These are phyloP conservation scores for Lenwebbia sp. DNA, from an alignment of 345 rosid species.

Conservation along the genomic window DNA sequence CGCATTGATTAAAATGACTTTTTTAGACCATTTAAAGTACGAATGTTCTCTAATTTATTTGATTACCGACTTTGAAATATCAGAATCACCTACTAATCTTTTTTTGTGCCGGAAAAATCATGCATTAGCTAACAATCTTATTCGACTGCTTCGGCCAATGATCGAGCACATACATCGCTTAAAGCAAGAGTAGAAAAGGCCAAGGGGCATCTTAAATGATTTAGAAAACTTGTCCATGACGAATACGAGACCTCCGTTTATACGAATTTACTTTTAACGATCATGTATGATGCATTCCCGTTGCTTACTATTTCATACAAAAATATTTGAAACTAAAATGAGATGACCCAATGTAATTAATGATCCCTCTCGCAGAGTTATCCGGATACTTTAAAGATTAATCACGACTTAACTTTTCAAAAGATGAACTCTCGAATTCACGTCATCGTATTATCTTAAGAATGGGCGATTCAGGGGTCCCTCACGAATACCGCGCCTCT, in stretches of 20 bases:
- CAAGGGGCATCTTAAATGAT: neutral
- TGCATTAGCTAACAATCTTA: neutral
- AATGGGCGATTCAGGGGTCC: neutral
- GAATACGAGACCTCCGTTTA: neutral
- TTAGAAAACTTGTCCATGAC: neutral
- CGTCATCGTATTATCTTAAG: rapidly evolving
- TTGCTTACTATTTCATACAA: neutral
- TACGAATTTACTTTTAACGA: neutral
- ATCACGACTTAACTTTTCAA: neutral
- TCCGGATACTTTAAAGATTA: neutral
- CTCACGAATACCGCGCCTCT: neutral
- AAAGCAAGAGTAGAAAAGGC: no score
- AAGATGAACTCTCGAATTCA: neutral
- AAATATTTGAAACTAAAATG: neutral
- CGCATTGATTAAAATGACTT: neutral
- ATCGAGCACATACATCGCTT: no score
- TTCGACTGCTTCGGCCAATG: neutral
- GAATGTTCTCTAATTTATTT: no score
- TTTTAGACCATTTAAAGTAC: neutral
- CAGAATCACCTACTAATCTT: no score
- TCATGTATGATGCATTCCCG: neutral
- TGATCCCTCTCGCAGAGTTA: neutral
- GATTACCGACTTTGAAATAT: no score
- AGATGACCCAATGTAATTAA: neutral
- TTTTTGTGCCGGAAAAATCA: neutral